Base-by-base conservation (phyloP, 768 basidiomycete genomes). In the Trametes meyenii region DNA sequence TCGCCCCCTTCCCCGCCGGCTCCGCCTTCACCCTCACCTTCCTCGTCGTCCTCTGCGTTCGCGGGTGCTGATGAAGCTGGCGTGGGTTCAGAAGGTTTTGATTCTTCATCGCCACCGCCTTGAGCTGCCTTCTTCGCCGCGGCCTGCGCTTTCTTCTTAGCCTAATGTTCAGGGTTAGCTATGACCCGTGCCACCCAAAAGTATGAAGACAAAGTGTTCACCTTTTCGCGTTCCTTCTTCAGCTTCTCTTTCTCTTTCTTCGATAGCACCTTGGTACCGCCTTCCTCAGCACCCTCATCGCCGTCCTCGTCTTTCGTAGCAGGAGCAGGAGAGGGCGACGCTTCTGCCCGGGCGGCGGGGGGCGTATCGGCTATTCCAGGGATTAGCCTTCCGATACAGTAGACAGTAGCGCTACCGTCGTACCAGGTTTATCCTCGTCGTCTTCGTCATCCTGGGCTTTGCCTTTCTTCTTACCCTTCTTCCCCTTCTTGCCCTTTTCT, bases 211-310 rank as follows among this genome's bases (percentile, higher is more conserved):
- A 10, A 7, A 7, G 29, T 43, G 49, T 57, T 50, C 38, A 89
- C 94, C 89, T 97, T 97, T 79, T 97, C 95, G 53, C 87, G 85
- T 76, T 98, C 96, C 78, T 98, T 98, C 85, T 98, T 98, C 62
- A 96, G 79, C 72, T 88, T 88, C 73, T 98, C 96, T 77, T 98
- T 98, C 81, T 98, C 93, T 73, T 96, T 97, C 79, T 98, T 98
- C 17, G 89, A 88, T 38, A 97, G 75, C 35, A 96, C 72, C 75
- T 89, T 87, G 3, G 79, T 78, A 14, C 84, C 91, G 50, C 75
- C 75, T 52, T 81, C 86, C 33, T 82, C 79, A 5, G 65, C 81
- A 1, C 71, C 86, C 7, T 81, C 85, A 23, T 13, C 57, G 36
- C 61, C 74, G 11, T 60, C 62, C 5, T 13, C 68, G 26, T 53